These are phyloP conservation scores for Kodamaea leandrae DNA, from an alignment of 805 yeast genomes.

Conservation along the genomic window DNA sequence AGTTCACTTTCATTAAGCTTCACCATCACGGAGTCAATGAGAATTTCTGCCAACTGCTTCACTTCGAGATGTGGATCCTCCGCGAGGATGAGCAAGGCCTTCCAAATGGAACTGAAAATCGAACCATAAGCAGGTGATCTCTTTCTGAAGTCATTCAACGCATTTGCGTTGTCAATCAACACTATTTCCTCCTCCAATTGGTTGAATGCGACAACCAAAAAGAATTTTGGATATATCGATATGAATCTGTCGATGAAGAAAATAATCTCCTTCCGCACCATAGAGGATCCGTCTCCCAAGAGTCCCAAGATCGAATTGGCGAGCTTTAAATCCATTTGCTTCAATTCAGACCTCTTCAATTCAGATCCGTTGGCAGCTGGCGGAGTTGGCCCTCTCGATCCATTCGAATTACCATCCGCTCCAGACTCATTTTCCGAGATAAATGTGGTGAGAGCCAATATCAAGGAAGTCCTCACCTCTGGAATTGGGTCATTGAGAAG, in stretches of 20 bases:
- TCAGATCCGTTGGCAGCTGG: conserved; percentile 24
- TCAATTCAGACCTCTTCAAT: conserved; percentile 45
- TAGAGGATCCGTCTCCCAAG: conserved; percentile 83
- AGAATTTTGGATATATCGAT: conserved; percentile 64
- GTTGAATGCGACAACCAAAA: conserved; percentile 81
- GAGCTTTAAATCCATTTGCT: conserved; percentile 65
- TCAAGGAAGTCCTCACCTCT: conserved; percentile 84
- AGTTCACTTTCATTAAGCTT: conserved; percentile 65
- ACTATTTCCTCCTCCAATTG: conserved; percentile 79
- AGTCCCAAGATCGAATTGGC: conserved; percentile 66
- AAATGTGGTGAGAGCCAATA: conserved; percentile 70
- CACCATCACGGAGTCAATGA: conserved; percentile 70
- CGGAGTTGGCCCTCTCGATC: conserved; percentile 11
- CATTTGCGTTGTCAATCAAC: conserved; percentile 57
- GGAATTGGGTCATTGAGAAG: conserved; percentile 87
- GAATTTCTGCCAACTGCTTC: conserved; percentile 63
- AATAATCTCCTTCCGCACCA: conserved; percentile 83
- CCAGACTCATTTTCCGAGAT: conserved; percentile 46
- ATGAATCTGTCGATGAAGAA: conserved; percentile 76
- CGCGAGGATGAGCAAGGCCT: conserved; percentile 70
- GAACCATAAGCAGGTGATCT: conserved; percentile 84
- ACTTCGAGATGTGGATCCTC: conserved; percentile 90
- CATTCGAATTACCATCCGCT: conserved; percentile 12
- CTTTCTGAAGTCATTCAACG: conserved; percentile 61
- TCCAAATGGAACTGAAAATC: conserved; percentile 83